Conservation (phyloP, 176 grass and related monocot species). For the Aegilops umbellulata region DNA sequence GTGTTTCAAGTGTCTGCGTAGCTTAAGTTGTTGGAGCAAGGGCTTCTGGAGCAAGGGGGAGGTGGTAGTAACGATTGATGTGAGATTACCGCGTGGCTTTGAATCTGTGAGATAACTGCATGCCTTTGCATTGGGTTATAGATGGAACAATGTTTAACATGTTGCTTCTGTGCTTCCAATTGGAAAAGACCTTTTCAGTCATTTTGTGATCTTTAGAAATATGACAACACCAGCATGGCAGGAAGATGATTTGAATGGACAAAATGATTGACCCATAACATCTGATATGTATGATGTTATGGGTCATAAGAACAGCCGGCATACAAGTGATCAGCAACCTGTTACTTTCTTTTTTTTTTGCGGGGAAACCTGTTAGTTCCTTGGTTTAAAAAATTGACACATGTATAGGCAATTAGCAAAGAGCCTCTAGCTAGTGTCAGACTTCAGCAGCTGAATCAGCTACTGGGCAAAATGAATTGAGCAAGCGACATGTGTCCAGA, state of each 20-base stretch:
- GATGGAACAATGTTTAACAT: neutral
- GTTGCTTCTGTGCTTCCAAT: neutral
- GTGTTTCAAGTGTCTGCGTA: neutral
- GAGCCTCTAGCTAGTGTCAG: neutral
- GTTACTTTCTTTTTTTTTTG: too few species aligned
- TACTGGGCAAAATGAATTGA: slow-evolving; percentile 13
- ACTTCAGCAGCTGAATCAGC: slow-evolving; percentile 20
- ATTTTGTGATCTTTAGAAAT: too few species aligned
- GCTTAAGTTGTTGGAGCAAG: neutral
- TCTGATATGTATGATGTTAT: neutral
- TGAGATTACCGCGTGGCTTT: neutral
- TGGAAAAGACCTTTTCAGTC: neutral
- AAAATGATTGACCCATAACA: too few species aligned
- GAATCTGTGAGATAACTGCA: neutral
- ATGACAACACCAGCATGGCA: too few species aligned
- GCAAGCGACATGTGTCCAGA: too few species aligned
- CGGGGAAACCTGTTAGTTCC: neutral
- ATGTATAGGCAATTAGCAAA: neutral
- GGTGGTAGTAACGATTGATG: neutral
- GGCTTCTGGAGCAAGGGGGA: neutral
- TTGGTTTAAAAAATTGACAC: slow-evolving; percentile 14
- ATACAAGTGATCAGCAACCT: neutral
- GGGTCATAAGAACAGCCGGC: neutral
- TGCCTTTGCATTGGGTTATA: neutral
- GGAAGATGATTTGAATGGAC: neutral